Evolutionary conservation across 2,329 filamentous ascomycete genomes (phyloP).

Genomic region (Verticillium longisporum): DNA sequence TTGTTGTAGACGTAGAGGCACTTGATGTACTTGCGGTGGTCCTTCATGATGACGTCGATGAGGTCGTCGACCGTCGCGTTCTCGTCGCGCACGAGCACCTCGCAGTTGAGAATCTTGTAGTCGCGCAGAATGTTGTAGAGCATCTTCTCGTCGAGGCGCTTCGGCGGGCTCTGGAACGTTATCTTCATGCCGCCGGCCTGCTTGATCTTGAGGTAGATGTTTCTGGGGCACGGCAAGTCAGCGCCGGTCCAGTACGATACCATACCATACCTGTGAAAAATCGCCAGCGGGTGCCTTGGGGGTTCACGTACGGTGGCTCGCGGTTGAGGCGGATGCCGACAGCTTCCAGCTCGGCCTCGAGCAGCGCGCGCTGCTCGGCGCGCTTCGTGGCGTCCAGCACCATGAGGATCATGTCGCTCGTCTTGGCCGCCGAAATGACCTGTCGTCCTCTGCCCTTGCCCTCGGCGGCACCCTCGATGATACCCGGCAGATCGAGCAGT

Average conservation of each 20-base stretch:
- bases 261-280: no score
- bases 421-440: conserved; percentile 97
- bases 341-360: conserved; percentile 90
- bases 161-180: conserved; percentile 84
- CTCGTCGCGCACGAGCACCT: conserved; percentile 92
- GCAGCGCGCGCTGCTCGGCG: conserved; percentile 80
- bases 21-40: conserved; percentile 94
- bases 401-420: conserved; percentile 95
- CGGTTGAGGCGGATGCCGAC: conserved; percentile 92
- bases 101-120: conserved; percentile 98
- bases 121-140: conserved; percentile 94
- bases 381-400: conserved; percentile 93
- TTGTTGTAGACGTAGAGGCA: conserved; percentile 99
- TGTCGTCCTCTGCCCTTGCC: conserved; percentile 93
- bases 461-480: conserved; percentile 94
- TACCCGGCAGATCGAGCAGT: conserved; percentile 93
- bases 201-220: conserved; percentile 95
- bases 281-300: conserved; percentile 1
- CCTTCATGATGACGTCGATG: conserved; percentile 99
- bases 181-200: conserved; percentile 99
- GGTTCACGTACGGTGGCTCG: conserved; percentile 66
- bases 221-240: conserved; percentile 40
- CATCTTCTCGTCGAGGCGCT: conserved; percentile 94
- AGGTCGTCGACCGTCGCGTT: conserved; percentile 95
- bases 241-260: no score